These are phyloP conservation scores for Phytophthora pinifolia DNA, from an alignment of 352 stramenopile genomes.

Conservation along the genomic window DNA sequence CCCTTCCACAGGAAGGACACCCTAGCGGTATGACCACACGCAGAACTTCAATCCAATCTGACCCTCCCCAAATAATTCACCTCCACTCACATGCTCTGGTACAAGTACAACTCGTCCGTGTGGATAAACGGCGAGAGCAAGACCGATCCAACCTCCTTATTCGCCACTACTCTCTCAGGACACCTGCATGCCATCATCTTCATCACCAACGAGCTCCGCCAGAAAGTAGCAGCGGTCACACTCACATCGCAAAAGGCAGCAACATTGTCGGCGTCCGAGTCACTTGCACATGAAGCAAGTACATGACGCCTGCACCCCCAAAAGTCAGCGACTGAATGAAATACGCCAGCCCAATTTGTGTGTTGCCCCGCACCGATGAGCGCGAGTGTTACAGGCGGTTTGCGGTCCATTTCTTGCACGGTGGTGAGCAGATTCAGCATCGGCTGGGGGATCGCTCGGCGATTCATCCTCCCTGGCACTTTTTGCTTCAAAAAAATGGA, in stretches of 20 bases:
- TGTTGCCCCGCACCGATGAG: constrained; percentile 39
- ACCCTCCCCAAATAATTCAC: neutral
- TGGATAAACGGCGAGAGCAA: constrained; percentile 82
- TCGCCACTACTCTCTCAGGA: constrained; percentile 50
- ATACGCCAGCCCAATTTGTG: too few species aligned
- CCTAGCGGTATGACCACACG: constrained; percentile 33
- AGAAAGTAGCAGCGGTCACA: neutral
- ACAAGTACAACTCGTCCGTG: constrained; percentile 83
- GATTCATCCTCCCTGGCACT: too few species aligned
- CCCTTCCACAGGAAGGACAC: constrained; percentile 85
- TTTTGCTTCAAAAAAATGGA: too few species aligned
- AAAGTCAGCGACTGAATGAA: too few species aligned
- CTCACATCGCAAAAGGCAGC: constrained; percentile 51
- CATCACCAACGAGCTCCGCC: neutral
- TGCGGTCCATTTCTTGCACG: constrained; percentile 58
- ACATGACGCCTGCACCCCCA: constrained; percentile 42
- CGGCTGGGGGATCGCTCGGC: constrained; percentile 27
- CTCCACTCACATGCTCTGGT: constrained; percentile 86
- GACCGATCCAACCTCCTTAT: constrained; percentile 44
- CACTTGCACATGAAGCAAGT: constrained; percentile 57
- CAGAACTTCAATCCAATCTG: constrained; percentile 11
- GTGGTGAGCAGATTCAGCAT: constrained; percentile 42
- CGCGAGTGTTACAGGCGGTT: constrained; percentile 52
- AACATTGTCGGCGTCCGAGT: constrained; percentile 35
- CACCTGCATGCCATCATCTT: constrained; percentile 40